Conservation (phyloP, 139 green algal species). For the Coelastrella sp. region DNA sequence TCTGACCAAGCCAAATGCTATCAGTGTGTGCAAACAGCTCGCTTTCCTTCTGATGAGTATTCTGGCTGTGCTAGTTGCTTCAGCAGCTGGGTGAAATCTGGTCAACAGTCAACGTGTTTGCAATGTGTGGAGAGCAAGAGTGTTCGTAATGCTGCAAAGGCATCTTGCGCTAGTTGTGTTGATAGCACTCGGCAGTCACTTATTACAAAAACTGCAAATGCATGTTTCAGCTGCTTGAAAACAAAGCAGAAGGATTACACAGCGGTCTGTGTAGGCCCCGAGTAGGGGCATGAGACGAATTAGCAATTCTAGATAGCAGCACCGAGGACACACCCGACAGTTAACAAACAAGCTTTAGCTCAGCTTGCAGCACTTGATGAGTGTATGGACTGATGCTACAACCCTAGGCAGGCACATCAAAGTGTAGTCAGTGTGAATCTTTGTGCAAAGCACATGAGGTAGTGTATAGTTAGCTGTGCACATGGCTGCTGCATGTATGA, state of each 20-base stretch:
- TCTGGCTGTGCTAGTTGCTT: conserved; percentile 27
- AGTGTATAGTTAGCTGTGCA: no score
- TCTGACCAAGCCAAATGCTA: conserved; percentile 1
- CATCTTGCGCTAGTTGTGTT: conserved; percentile 3
- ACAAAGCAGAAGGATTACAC: conserved; percentile 10
- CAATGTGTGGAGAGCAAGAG: conserved; percentile 6
- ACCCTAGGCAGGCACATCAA: no score
- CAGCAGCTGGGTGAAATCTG: not conserved
- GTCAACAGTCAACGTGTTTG: conserved; percentile 11
- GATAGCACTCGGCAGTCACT: not conserved
- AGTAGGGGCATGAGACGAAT: no score
- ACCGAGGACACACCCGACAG: no score
- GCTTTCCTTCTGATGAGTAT: not conserved
- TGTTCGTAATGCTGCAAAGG: conserved; percentile 1
- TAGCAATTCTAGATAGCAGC: no score
- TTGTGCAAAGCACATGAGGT: no score
- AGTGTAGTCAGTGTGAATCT: no score
- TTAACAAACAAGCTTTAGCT: no score
- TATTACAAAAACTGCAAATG: not conserved
- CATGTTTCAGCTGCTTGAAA: conserved; percentile 33
- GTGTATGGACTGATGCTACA: no score
- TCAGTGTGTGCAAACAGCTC: not conserved
- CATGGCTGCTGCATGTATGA: no score
- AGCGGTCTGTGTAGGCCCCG: not conserved
- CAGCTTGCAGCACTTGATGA: no score